Conservation (phyloP, 192 early-diverging fungal genomes). For the Linnemannia schmuckeri region DNA sequence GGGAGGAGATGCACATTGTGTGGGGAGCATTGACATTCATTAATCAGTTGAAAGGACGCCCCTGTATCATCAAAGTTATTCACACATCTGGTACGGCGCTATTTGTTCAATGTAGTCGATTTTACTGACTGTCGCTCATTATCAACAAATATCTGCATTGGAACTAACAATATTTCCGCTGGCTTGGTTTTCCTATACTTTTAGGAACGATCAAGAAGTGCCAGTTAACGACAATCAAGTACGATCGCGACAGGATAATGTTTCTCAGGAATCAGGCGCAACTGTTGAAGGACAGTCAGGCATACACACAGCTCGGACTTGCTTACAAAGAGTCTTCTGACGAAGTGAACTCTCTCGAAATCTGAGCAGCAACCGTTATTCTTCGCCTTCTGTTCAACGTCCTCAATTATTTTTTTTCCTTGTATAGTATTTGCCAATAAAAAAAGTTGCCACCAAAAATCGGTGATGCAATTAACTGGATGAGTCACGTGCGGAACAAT, state of each 20-base stretch:
- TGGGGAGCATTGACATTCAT: slow-evolving; percentile 65
- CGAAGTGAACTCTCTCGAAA: slow-evolving; percentile 35
- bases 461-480: neutral
- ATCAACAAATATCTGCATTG: neutral
- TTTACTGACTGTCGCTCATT: neutral
- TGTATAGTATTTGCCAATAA: neutral
- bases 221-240: slow-evolving; percentile 58
- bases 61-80: slow-evolving; percentile 56
- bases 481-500: neutral
- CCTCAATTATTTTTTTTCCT: neutral
- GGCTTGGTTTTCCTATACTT: neutral
- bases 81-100: slow-evolving; percentile 57
- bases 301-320: slow-evolving; percentile 34
- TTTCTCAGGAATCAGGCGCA: slow-evolving; percentile 47
- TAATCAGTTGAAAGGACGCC: slow-evolving; percentile 51
- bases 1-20: slow-evolving; percentile 59
- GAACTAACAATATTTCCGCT: neutral
- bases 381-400: neutral
- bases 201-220: slow-evolving; percentile 59
- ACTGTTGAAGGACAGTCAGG: slow-evolving; percentile 38
- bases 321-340: slow-evolving; percentile 47
- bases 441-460: neutral
- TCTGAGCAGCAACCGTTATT: slow-evolving; percentile 4
- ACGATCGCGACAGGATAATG: slow-evolving; percentile 58
- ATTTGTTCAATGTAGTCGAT: neutral